A percentile compares a stretch with the other conserved stretches of the same genome.
Conservation (phyloP, 805 yeast genomes). For the Zygoascus ofunaensis region DNA sequence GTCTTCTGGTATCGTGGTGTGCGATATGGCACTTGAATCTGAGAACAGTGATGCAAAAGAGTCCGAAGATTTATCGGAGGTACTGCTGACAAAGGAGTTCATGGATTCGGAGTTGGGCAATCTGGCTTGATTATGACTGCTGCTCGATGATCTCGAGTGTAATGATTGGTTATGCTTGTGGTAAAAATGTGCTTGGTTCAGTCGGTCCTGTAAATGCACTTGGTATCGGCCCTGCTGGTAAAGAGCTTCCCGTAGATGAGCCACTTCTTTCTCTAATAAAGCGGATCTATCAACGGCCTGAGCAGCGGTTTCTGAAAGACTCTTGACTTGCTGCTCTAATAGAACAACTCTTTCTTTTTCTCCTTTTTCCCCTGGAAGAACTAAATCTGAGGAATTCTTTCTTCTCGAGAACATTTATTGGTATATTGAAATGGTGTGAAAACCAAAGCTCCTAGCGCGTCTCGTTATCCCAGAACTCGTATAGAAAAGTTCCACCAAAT, state of each 20-base stretch:
- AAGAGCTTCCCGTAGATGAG: conserved; percentile 5
- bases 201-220: neutral
- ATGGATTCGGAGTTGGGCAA: neutral
- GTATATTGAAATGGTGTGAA: no score
- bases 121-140: neutral
- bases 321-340: conserved; percentile 19
- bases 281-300: conserved; percentile 19
- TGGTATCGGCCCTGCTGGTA: neutral
- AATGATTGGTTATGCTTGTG: neutral
- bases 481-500: no score
- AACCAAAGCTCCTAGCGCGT: neutral
- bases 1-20: neutral
- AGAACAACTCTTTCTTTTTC: conserved; percentile 17
- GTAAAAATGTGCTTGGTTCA: neutral
- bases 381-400: conserved; percentile 7
- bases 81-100: neutral
- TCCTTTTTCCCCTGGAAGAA: conserved; percentile 20
- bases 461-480: no score
- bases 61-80: conserved; percentile 1
- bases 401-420: conserved; percentile 4
- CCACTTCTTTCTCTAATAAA: conserved; percentile 19
- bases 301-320: conserved; percentile 18
- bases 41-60: conserved; percentile 1
- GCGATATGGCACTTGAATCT: neutral
- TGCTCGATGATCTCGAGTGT: neutral